A percentile compares a stretch with the other conserved stretches of the same genome.
phyloP scores from a whole-genome alignment of 371 early-diverging fungal species.

The Rhizopus arrhizus region DNA sequence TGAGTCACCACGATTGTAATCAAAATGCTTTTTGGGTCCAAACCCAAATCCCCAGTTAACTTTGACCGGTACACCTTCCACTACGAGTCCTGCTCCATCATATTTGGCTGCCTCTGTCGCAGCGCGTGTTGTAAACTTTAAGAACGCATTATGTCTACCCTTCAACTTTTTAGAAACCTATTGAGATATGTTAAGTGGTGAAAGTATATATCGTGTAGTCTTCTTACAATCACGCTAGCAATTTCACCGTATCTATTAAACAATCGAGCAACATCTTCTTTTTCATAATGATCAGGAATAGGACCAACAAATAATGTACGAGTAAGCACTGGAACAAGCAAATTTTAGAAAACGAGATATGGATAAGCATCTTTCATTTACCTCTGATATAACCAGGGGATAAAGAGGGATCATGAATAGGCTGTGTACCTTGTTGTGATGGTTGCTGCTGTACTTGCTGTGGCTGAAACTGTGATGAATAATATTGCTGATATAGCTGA shows the following conservation, averaged over 20 bases:
- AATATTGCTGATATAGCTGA: background rate
- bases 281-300: slow-evolving; percentile 39
- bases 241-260: slow-evolving; percentile 47
- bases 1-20: slow-evolving; percentile 48
- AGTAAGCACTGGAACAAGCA: slow-evolving; percentile 36
- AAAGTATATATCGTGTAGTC: background rate
- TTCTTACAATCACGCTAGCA: slow-evolving; percentile 47
- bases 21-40: slow-evolving; percentile 51
- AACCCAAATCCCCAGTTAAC: slow-evolving; percentile 58
- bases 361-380: slow-evolving; percentile 15
- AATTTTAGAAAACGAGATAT: background rate
- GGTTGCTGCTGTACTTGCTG: slow-evolving; percentile 3
- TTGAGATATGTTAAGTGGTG: background rate
- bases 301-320: slow-evolving; percentile 54
- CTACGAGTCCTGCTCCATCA: slow-evolving; percentile 24
- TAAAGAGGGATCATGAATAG: slow-evolving; percentile 35
- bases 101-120: slow-evolving; percentile 38
- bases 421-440: slow-evolving; percentile 17
- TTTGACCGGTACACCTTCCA: slow-evolving; percentile 36
- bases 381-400: slow-evolving; percentile 47
- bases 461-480: slow-evolving; percentile 3
- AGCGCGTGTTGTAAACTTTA: slow-evolving; percentile 38
- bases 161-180: slow-evolving; percentile 31
- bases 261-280: slow-evolving; percentile 36
- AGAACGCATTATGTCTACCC: slow-evolving; percentile 41